Conservation (phyloP, 164 flowering plant genomes). For the Pachysandra terminalis region DNA sequence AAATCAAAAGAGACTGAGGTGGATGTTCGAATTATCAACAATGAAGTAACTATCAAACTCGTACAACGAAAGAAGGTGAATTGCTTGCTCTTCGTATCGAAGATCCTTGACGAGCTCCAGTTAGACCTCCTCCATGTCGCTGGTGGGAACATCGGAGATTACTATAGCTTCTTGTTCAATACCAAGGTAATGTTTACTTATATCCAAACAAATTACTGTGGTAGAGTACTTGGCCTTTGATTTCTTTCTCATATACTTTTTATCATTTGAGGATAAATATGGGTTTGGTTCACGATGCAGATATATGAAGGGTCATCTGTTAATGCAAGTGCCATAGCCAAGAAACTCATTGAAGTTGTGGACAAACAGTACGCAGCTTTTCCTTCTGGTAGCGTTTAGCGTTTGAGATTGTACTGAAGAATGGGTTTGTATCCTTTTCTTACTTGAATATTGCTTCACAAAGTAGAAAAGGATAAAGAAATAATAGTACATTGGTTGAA, state of each 20-base stretch:
- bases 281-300: conserved; percentile 35
- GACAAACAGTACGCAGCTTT: conserved; percentile 56
- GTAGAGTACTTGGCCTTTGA: not conserved
- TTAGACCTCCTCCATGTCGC: conserved; percentile 89
- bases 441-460: not conserved
- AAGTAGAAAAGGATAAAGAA: too few species aligned
- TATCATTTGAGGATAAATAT: not conserved
- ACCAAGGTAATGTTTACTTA: conserved; percentile 52
- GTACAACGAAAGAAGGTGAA: conserved; percentile 76
- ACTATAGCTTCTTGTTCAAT: conserved; percentile 80
- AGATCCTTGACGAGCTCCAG: conserved; percentile 78
- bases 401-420: not conserved
- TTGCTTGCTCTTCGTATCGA: conserved; percentile 74
- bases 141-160: conserved; percentile 86
- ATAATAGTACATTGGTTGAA: not conserved
- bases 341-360: conserved; percentile 72
- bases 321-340: conserved; percentile 88
- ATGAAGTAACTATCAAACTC: conserved; percentile 87
- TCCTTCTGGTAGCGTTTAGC: conserved; percentile 8
- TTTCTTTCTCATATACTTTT: not conserved
- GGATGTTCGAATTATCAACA: conserved; percentile 85
- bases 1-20: conserved; percentile 87
- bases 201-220: too few species aligned
- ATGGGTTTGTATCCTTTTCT: not conserved
- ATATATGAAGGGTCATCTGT: conserved; percentile 81